phyloP scores from a whole-genome alignment of 768 basidiomycete genomes.

The Candolleomyces aberdarensis region DNA sequence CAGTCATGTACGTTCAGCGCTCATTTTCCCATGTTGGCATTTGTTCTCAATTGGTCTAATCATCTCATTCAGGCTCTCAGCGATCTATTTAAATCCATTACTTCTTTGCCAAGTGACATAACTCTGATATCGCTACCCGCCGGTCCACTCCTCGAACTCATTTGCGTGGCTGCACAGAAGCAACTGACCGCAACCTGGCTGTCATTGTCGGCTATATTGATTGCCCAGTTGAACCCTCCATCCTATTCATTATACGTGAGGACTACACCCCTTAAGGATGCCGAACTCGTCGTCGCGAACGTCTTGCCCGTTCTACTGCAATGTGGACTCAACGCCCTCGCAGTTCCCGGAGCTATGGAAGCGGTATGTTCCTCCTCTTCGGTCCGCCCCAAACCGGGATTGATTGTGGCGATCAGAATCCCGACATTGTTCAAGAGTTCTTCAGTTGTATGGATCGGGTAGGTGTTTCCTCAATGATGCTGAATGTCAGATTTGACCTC shows the following conservation, averaged over 20 bases:
- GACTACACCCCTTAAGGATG: conserved; percentile 50
- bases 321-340: conserved; percentile 50
- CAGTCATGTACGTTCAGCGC: conserved; percentile 57
- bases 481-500: conserved; percentile 19
- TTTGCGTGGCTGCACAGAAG: conserved; percentile 68
- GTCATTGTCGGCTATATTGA: conserved; percentile 73
- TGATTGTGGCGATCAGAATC: conserved; percentile 53
- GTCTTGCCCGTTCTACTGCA: conserved; percentile 58
- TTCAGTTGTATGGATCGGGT: conserved; percentile 82
- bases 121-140: conserved; percentile 82
- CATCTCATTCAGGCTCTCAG: conserved; percentile 57
- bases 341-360: conserved; percentile 64
- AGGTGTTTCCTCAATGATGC: conserved; percentile 18
- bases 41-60: not conserved
- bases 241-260: conserved; percentile 46
- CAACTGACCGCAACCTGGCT: conserved; percentile 85
- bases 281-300: conserved; percentile 51
- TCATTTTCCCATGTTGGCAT: conserved; percentile 1
- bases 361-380: conserved; percentile 39
- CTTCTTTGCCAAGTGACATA: conserved; percentile 70
- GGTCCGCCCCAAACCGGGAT: not conserved
- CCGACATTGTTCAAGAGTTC: conserved; percentile 88
- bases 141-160: conserved; percentile 74
- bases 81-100: conserved; percentile 83
- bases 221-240: conserved; percentile 81